phyloP scores from a whole-genome alignment of 306 rosid genomes.

The Luffa aegyptiaca region DNA sequence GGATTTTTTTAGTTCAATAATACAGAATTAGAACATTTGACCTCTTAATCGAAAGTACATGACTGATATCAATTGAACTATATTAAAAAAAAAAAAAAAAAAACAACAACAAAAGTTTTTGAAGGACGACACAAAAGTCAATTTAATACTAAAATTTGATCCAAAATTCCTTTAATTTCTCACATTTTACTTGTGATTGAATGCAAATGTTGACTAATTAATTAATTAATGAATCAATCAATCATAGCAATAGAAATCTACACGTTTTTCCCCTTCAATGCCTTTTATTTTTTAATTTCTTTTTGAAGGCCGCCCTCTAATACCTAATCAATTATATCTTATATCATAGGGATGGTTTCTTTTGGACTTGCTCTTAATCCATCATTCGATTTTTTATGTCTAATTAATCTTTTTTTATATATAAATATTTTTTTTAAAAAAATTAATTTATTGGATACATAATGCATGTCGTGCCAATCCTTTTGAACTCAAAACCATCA shows the following conservation, averaged over 20 bases:
- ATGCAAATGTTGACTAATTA: not conserved
- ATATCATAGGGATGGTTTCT: not conserved
- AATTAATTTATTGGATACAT: not conserved
- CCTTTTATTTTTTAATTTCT: no score
- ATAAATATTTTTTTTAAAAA: no score
- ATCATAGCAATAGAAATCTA: not conserved
- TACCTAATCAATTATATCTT: not conserved
- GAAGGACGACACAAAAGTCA: not conserved
- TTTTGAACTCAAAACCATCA: not conserved
- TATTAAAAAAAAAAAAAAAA: no score
- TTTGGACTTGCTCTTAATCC: not conserved
- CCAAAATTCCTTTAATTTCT: not conserved
- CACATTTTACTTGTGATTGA: not conserved
- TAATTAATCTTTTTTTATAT: no score
- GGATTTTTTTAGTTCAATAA: no score
- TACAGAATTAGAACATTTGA: no score
- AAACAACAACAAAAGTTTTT: not conserved
- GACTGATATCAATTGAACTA: no score
- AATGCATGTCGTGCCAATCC: not conserved
- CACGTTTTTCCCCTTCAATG: not conserved
- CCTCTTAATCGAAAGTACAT: no score
- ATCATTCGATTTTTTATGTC: not conserved
- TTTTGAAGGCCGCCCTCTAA: no score
- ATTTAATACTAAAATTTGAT: not conserved
- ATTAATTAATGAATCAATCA: no score